Conservation (phyloP, 2,329 filamentous ascomycete genomes). For the Talaromyces rugulosus region DNA sequence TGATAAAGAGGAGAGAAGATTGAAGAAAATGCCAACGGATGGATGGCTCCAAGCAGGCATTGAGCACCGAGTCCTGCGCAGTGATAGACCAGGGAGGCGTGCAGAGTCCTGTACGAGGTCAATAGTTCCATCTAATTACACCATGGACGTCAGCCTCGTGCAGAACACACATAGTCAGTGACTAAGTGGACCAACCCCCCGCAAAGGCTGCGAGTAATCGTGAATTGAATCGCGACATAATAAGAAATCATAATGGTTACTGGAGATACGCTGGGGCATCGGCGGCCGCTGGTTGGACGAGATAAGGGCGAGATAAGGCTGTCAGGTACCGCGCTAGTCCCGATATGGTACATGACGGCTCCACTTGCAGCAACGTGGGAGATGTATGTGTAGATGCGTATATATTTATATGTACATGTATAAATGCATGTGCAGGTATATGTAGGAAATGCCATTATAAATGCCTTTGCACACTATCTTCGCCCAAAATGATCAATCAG, state of each 20-base stretch:
- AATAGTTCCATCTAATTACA: background rate
- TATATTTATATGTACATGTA: background rate
- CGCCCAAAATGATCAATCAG: background rate
- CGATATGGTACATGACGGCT: background rate
- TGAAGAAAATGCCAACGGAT: background rate
- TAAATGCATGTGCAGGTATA: background rate
- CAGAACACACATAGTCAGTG: background rate
- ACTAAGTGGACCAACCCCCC: background rate
- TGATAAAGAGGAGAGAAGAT: background rate
- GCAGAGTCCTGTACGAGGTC: background rate
- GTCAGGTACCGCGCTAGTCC: background rate
- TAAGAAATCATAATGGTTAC: slow-evolving; percentile 7
- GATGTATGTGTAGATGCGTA: no score
- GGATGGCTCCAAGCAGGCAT: no score
- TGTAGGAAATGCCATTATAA: background rate
- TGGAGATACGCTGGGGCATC: background rate
- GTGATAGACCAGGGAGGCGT: background rate
- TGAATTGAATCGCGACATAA: background rate
- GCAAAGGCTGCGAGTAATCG: background rate
- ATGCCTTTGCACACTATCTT: background rate
- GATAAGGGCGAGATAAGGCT: slow-evolving; percentile 11
- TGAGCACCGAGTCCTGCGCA: background rate
- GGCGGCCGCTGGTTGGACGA: slow-evolving; percentile 7
- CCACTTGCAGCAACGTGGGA: background rate
- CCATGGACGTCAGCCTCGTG: background rate